These are phyloP conservation scores for Diaporthe sp. DNA, from an alignment of 2,329 filamentous ascomycete genomes.

Conservation along the genomic window DNA sequence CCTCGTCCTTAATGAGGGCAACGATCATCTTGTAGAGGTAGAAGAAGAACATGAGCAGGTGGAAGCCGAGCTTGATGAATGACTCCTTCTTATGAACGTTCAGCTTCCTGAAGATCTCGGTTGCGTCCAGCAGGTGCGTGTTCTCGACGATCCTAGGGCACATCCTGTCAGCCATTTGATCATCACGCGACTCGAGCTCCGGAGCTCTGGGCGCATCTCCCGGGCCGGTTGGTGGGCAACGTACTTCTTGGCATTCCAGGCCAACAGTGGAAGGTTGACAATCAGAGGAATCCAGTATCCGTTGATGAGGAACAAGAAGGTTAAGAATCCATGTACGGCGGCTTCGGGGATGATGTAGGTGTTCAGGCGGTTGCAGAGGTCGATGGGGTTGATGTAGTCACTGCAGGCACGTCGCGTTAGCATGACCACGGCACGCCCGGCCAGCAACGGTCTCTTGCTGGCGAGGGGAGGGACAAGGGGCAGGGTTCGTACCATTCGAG, in stretches of 20 bases:
- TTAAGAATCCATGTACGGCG: slow-evolving; percentile 95
- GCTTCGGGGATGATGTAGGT: slow-evolving; percentile 99
- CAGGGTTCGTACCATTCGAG: slow-evolving; percentile 82
- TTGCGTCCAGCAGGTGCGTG: slow-evolving; percentile 95
- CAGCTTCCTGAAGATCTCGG: slow-evolving; percentile 98
- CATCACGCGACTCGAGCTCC: background rate
- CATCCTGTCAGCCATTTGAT: background rate
- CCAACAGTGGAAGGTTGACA: slow-evolving; percentile 90
- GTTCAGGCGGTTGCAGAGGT: slow-evolving; percentile 99
- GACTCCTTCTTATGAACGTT: slow-evolving; percentile 99
- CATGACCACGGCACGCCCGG: background rate
- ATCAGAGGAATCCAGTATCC: slow-evolving; percentile 97
- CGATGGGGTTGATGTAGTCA: slow-evolving; percentile 99
- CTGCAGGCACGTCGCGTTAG: slow-evolving; percentile 55
- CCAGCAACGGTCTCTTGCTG: background rate
- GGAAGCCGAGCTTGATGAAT: slow-evolving; percentile 98
- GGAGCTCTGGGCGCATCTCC: background rate
- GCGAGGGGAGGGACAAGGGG: background rate
- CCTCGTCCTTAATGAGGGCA: slow-evolving; percentile 94
- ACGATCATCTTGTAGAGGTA: slow-evolving; percentile 99
- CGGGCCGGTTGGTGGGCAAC: slow-evolving; percentile 48
- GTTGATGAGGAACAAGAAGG: slow-evolving; percentile 96
- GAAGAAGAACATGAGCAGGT: slow-evolving; percentile 99
- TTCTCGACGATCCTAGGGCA: slow-evolving; percentile 88
- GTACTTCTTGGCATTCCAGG: slow-evolving; percentile 98